Evolutionary conservation across 805 yeast species (phyloP).

Genomic region (Myxozyma udenii): DNA sequence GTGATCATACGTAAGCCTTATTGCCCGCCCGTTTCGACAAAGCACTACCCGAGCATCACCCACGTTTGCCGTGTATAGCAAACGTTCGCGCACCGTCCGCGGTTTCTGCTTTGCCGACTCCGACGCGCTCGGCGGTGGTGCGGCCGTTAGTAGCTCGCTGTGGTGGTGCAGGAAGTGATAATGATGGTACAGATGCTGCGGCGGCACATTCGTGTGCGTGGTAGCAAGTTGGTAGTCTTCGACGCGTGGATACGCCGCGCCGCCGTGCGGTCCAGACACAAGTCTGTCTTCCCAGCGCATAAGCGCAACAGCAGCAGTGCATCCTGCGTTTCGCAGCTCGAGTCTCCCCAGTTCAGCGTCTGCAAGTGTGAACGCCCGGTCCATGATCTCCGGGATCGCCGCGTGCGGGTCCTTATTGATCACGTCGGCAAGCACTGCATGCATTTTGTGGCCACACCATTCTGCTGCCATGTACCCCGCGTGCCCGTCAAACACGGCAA

Average conservation of each 20-base stretch:
- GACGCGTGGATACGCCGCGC: too few species aligned
- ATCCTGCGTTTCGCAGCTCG: conserved; percentile 73
- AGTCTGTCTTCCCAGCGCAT: conserved; percentile 66
- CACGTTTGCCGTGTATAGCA: conserved; percentile 89
- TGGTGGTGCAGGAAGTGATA: conserved; percentile 20
- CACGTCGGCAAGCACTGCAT: conserved; percentile 50
- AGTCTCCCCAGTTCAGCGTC: conserved; percentile 64
- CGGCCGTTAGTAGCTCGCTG: not conserved
- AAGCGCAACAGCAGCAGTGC: conserved; percentile 94
- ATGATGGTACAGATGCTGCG: conserved; percentile 18
- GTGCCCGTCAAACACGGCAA: conserved; percentile 95
- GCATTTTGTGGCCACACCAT: conserved; percentile 89
- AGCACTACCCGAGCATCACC: conserved; percentile 89
- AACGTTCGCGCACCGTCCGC: conserved; percentile 42
- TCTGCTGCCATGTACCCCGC: conserved; percentile 92
- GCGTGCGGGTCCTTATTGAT: conserved; percentile 31
- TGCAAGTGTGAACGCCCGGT: conserved; percentile 68
- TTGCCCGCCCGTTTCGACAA: conserved; percentile 66
- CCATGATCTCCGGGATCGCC: conserved; percentile 64
- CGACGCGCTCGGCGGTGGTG: conserved; percentile 1
- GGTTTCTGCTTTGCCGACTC: not conserved
- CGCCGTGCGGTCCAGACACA: not conserved
- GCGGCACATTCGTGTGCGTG: not conserved
- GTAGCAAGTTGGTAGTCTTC: too few species aligned
- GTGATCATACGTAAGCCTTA: conserved; percentile 86